Percentiles rank a stretch among this genome's conserved stretches.
phyloP scores from a whole-genome alignment of 306 rosid species.

The Abrus pulchellus region DNA sequence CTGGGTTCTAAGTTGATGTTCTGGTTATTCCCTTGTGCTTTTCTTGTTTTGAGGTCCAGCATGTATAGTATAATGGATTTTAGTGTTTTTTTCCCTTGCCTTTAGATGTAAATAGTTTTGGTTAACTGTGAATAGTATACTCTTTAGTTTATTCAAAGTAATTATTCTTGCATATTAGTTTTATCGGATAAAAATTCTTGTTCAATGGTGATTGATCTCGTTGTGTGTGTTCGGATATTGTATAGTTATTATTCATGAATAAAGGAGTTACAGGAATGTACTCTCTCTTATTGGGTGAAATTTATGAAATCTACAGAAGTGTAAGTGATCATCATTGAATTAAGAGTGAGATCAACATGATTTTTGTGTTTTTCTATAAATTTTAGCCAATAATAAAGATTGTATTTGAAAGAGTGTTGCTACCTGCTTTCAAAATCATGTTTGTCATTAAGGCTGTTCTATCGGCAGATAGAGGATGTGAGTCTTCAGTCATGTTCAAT shows the following conservation, averaged over 20 bases:
- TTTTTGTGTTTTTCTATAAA: too few species aligned
- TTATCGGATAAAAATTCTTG: not conserved
- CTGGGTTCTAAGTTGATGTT: conserved; percentile 50
- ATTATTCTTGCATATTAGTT: not conserved
- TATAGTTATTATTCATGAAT: conserved; percentile 3
- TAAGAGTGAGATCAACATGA: too few species aligned
- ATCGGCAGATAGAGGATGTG: conserved; percentile 9
- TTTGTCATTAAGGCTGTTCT: not conserved
- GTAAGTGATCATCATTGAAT: too few species aligned
- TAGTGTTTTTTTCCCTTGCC: not conserved
- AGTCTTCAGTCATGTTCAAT: conserved; percentile 5
- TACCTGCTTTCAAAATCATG: not conserved
- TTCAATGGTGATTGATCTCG: conserved; percentile 25
- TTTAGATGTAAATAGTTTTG: not conserved
- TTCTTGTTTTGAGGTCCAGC: conserved; percentile 1
- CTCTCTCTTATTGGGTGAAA: too few species aligned
- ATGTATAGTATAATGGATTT: not conserved
- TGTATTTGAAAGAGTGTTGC: too few species aligned
- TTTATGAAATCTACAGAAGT: too few species aligned
- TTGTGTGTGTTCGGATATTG: not conserved
- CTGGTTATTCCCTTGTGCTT: conserved; percentile 24
- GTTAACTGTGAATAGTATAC: conserved; percentile 9
- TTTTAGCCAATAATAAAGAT: too few species aligned
- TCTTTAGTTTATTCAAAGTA: conserved; percentile 11
- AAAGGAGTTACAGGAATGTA: too few species aligned